phyloP scores from a whole-genome alignment of 148 eudicot species.

The Rhododendron simsii region DNA sequence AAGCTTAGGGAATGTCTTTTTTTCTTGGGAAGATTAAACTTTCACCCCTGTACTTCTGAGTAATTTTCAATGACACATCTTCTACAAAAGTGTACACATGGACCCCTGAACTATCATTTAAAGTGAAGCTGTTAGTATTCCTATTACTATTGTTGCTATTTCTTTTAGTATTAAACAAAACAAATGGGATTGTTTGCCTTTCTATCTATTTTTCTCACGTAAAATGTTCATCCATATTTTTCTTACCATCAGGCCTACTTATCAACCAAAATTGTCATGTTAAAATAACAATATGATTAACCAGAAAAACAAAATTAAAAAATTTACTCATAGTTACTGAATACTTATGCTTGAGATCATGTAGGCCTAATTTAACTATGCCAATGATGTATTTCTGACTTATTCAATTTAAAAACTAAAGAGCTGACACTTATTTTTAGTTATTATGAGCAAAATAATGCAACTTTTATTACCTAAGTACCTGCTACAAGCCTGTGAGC shows the following conservation, averaged over 20 bases:
- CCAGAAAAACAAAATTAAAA: background rate
- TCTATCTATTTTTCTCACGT: background rate
- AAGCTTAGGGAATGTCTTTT: background rate
- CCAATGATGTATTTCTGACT: background rate
- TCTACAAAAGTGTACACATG: background rate
- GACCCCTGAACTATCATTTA: background rate
- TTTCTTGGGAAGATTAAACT: background rate
- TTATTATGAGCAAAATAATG: background rate
- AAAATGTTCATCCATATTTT: background rate
- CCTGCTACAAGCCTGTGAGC: background rate
- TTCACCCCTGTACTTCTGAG: background rate
- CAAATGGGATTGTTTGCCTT: background rate
- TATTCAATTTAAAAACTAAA: background rate
- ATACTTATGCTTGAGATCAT: background rate
- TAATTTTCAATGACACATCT: background rate
- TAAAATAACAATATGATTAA: background rate
- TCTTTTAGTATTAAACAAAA: background rate
- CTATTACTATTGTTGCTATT: background rate
- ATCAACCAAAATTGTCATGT: background rate
- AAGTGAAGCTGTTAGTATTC: background rate
- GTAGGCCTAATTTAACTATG: background rate
- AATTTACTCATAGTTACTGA: background rate
- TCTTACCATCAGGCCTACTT: background rate
- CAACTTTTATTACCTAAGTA: background rate
- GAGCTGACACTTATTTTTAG: background rate